phyloP scores from a whole-genome alignment of 2,329 filamentous ascomycete genomes.

The Xylaria sp. region DNA sequence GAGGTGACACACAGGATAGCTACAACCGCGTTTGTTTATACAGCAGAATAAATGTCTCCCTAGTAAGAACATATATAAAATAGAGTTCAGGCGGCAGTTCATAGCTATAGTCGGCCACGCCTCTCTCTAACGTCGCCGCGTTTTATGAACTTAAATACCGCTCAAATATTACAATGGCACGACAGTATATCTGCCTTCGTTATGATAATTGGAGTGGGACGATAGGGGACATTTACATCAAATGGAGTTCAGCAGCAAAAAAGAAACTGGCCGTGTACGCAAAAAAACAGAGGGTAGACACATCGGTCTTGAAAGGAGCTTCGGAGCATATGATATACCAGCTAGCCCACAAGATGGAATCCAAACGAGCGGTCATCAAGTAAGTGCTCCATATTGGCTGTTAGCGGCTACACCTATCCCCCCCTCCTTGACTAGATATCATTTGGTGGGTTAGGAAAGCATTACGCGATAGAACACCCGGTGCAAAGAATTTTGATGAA shows the following conservation, averaged over 20 bases:
- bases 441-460: not conserved
- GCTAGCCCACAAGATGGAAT: constrained; percentile 9
- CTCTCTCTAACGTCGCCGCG: not conserved
- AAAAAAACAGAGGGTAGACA: not conserved
- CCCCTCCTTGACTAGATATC: not conserved
- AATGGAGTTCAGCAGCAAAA: not conserved
- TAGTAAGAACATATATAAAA: not conserved
- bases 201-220: constrained; percentile 8
- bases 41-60: not conserved
- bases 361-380: constrained; percentile 8
- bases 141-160: not conserved
- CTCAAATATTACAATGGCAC: not conserved
- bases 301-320: constrained; percentile 8
- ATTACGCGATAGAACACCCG: not conserved
- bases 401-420: not conserved
- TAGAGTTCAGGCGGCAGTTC: not conserved
- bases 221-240: not conserved
- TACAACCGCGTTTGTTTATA: constrained; percentile 10
- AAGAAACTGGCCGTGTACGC: not conserved
- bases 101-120: not conserved
- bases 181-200: constrained; percentile 3
- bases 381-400: not conserved
- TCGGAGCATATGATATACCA: constrained; percentile 13
- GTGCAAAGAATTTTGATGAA: not conserved
- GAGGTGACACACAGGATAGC: not conserved